Evolutionary conservation across 2,329 filamentous ascomycete genomes (phyloP).

Genomic region (Fusarium sp.): DNA sequence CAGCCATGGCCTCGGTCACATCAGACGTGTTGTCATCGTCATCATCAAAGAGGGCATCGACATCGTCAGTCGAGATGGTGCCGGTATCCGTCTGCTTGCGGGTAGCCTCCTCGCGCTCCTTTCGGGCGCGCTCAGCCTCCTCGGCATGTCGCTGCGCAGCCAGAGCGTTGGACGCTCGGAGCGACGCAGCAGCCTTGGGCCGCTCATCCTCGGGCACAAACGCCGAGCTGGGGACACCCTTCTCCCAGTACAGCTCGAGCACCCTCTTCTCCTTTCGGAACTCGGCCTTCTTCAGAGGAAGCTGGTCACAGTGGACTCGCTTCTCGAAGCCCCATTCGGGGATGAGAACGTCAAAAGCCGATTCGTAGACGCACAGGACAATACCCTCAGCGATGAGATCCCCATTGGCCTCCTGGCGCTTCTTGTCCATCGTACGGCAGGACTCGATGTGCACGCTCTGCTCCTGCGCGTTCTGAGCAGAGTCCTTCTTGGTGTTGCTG

Average conservation of each 20-base stretch:
- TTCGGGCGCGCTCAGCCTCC: conserved; percentile 81
- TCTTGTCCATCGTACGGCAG: conserved; percentile 95
- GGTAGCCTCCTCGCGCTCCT: conserved; percentile 89
- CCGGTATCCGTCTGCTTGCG: conserved; percentile 95
- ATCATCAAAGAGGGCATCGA: conserved; percentile 95
- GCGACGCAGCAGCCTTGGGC: conserved; percentile 81
- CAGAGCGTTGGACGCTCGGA: conserved; percentile 78
- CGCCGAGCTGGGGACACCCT: conserved; percentile 94
- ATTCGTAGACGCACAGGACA: conserved; percentile 97
- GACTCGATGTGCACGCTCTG: conserved; percentile 99
- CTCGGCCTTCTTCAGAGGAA: conserved; percentile 98
- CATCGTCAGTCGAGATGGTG: conserved; percentile 91
- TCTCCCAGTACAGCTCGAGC: conserved; percentile 99
- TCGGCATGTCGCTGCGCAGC: conserved; percentile 84
- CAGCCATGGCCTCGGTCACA: conserved; percentile 89
- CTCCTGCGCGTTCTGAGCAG: conserved; percentile 95
- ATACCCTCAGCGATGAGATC: conserved; percentile 97
- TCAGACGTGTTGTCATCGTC: conserved; percentile 90
- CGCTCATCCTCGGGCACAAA: conserved; percentile 98
- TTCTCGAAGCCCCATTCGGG: conserved; percentile 99
- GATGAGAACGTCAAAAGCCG: conserved; percentile 97
- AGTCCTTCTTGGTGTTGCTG: conserved; percentile 99
- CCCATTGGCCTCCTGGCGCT: conserved; percentile 84
- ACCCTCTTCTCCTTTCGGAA: conserved; percentile 96
- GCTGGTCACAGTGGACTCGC: conserved; percentile 97